Evolutionary conservation across 805 yeast genomes (phyloP).

Genomic region (Hanseniaspora mollemarum): DNA sequence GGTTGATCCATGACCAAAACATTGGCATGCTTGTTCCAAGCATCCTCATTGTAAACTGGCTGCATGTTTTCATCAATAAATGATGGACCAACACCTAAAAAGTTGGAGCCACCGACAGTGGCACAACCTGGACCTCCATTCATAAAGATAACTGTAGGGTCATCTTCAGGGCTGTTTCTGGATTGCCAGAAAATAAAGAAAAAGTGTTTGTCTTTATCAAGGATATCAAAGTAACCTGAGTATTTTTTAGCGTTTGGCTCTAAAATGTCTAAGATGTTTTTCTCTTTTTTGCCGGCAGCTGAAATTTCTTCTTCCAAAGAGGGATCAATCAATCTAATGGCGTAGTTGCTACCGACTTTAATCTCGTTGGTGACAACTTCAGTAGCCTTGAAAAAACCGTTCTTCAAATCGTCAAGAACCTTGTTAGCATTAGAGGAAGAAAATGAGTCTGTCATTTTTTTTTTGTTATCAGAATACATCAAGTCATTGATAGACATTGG

Average conservation of each 20-base stretch:
- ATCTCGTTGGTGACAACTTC: slow-evolving; percentile 14
- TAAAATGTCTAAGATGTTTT: slow-evolving; percentile 52
- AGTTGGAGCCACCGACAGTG: slow-evolving; percentile 63
- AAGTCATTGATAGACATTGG: slow-evolving; percentile 8
- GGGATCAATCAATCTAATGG: slow-evolving; percentile 15
- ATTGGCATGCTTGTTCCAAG: slow-evolving; percentile 79
- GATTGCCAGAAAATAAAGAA: slow-evolving; percentile 80
- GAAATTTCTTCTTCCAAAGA: not conserved
- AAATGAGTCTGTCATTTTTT: not conserved
- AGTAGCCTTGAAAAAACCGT: not conserved
- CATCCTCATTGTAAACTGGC: slow-evolving; percentile 59
- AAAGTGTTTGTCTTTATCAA: slow-evolving; percentile 76
- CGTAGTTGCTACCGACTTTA: slow-evolving; percentile 15
- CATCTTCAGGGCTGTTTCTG: slow-evolving; percentile 74
- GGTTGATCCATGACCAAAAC: slow-evolving; percentile 54
- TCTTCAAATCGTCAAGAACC: slow-evolving; percentile 4
- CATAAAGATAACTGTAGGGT: slow-evolving; percentile 79
- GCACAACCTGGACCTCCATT: slow-evolving; percentile 96
- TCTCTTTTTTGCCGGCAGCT: slow-evolving; percentile 30
- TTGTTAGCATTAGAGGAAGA: not conserved
- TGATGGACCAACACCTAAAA: slow-evolving; percentile 79
- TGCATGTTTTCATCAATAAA: slow-evolving; percentile 48
- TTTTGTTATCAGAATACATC: not conserved
- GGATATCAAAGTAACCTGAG: slow-evolving; percentile 75
- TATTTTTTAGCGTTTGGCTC: slow-evolving; percentile 68